Conservation (phyloP, 371 early-diverging fungal genomes). For the Funneliformis caledonium region DNA sequence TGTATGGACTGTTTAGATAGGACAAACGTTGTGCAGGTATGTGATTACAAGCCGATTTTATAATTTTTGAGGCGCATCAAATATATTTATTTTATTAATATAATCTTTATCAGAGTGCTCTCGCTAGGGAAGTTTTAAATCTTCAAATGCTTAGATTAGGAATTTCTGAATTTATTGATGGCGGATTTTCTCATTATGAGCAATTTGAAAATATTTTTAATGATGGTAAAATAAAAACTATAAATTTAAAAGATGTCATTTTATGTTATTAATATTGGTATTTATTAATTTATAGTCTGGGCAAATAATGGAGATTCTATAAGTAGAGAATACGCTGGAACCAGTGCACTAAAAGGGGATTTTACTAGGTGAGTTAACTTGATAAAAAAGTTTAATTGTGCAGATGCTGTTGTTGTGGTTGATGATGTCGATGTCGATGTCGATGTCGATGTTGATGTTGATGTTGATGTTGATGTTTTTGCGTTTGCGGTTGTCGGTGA, state of each 20-base stretch:
- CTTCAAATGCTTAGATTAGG: constrained; percentile 69
- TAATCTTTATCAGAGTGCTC: constrained; percentile 55
- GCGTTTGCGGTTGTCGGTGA: not conserved
- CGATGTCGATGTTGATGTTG: not conserved
- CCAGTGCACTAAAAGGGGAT: constrained; percentile 98
- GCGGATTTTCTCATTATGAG: constrained; percentile 61
- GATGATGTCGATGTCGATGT: not conserved
- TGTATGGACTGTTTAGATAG: constrained; percentile 99
- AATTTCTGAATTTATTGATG: constrained; percentile 58
- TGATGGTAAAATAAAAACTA: constrained; percentile 42
- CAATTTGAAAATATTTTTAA: constrained; percentile 51
- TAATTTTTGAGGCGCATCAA: not conserved
- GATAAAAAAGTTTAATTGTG: not conserved
- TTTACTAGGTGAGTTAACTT: constrained; percentile 72
- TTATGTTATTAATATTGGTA: not conserved
- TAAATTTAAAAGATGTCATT: not conserved
- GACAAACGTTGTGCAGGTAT: constrained; percentile 96
- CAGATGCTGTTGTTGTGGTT: not conserved
- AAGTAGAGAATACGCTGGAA: constrained; percentile 95
- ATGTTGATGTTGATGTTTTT: constrained; percentile 14
- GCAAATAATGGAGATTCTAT: constrained; percentile 98
- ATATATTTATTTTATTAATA: not conserved
- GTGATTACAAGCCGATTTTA: not conserved
- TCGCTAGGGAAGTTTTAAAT: constrained; percentile 75
- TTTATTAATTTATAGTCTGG: constrained; percentile 73